Conservation (phyloP, 495 filamentous ascomycete species). For the Tuber umbilicatum region DNA sequence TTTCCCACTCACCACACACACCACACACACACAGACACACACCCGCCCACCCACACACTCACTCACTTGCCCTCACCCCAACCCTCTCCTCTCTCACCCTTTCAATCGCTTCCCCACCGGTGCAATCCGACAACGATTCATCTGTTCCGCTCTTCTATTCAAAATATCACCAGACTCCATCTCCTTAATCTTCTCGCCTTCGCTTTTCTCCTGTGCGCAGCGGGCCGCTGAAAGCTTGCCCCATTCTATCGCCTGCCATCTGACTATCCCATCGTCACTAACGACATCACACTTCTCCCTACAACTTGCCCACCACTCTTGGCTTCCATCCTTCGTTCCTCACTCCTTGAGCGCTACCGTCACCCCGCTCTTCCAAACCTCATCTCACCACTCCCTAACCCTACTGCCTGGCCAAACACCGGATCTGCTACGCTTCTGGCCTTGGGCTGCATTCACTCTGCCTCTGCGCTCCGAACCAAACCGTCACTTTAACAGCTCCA, state of each 20-base stretch:
- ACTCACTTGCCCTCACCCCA: slow-evolving; percentile 40
- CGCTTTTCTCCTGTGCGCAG: slow-evolving; percentile 21
- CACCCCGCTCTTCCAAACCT: slow-evolving; percentile 5
- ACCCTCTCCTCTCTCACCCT: slow-evolving; percentile 12
- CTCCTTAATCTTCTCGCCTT: slow-evolving; percentile 24
- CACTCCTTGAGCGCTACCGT: slow-evolving; percentile 22
- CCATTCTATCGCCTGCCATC: slow-evolving; percentile 41
- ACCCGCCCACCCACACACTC: slow-evolving; percentile 41
- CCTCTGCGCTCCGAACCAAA: slow-evolving; percentile 27
- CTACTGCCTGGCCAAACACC: slow-evolving; percentile 20
- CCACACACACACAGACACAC: slow-evolving; percentile 30
- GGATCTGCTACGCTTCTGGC: slow-evolving; percentile 4
- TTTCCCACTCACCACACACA: not conserved
- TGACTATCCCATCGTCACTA: slow-evolving; percentile 18
- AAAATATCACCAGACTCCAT: slow-evolving; percentile 4
- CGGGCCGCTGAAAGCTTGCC: slow-evolving; percentile 37
- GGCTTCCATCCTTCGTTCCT: slow-evolving; percentile 39
- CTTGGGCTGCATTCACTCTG: not conserved
- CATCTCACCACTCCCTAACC: slow-evolving; percentile 14
- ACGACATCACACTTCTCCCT: slow-evolving; percentile 18
- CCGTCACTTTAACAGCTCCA: not conserved
- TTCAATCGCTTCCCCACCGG: slow-evolving; percentile 10
- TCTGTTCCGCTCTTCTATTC: not conserved
- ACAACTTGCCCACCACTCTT: slow-evolving; percentile 17
- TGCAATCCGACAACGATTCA: slow-evolving; percentile 17